Base-by-base conservation (phyloP, 331 rosid species). In the Malus hybrid region DNA sequence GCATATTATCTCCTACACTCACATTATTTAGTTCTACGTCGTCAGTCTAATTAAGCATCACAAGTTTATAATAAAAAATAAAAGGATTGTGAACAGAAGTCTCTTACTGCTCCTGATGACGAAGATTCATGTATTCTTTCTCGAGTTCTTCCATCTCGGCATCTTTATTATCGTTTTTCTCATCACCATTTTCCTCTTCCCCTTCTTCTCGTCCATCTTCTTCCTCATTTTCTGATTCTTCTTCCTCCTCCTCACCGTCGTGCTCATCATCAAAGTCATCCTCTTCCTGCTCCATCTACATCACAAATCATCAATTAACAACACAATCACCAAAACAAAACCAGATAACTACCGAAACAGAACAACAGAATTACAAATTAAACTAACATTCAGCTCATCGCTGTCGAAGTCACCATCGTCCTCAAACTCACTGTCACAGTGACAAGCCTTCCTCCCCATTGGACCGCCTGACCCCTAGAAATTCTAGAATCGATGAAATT, bases 111-210 rank as follows among this genome's bases (percentile, higher is more conserved):
- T 94, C 93, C 84, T 88, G 90, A 20, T 84, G 73, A 67, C 88
- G 89, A 78, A 91, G 90, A 75, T 80, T 82, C 80, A 66, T 82
- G 66, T 86, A 90, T 80, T 91, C 91, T 79, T 90, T 85, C 86
- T 91, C 95, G 58, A 91, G 97, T 33, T 88, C 87, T 75, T 88
- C 95, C 92, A 91, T 76, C 79, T 90, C 98, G 19, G 80, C 86
- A 73, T 78, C 89, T 52, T 69, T 76, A 14, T 57, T 56, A 26
- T 69, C 79, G 63, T 76, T 30, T 12, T 58, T 67, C 85, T 68
- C 70, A 44, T 66, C 84, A 68, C 66, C 81, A 53, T 13, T 72
- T 22, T 80, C 87, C 50, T 8, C 72, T 10, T 15, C 74, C 29
- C 57, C 84, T 4, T 64, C 86, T 7, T 74, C 86, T 19, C 65